phyloP scores from a whole-genome alignment of 176 grass and related monocot species.

The Melocanna baccifera region DNA sequence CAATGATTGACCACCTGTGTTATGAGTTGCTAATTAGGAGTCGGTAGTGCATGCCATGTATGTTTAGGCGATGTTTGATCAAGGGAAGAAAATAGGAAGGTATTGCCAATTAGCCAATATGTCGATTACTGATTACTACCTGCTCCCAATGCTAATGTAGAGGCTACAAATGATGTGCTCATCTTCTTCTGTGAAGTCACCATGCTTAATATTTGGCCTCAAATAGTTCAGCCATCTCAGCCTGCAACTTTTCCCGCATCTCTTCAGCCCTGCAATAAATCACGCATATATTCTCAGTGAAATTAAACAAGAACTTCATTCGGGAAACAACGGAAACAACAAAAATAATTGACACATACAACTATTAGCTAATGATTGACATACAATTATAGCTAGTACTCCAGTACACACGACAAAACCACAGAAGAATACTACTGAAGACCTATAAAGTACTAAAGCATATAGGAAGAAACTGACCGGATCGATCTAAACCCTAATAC shows the following conservation, averaged over 20 bases:
- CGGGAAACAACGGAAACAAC: neutral
- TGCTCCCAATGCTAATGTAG: conserved; percentile 96
- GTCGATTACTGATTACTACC: conserved; percentile 30
- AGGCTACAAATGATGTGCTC: conserved; percentile 92
- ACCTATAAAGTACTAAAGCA: neutral
- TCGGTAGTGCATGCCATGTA: neutral
- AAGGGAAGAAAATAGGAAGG: neutral
- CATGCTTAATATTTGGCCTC: conserved; percentile 96
- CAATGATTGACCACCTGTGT: conserved; percentile 94
- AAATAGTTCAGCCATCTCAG: conserved; percentile 97
- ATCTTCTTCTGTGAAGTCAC: conserved; percentile 84
- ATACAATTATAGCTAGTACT: neutral
- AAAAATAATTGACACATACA: neutral
- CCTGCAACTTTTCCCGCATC: conserved; percentile 93
- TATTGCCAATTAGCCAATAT: neutral
- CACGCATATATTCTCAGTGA: neutral
- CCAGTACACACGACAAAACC: neutral
- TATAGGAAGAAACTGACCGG: neutral
- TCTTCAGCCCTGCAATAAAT: conserved; percentile 65
- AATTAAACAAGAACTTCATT: neutral
- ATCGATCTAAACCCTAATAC: neutral
- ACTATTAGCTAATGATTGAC: neutral
- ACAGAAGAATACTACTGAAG: neutral
- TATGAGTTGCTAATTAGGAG: neutral
- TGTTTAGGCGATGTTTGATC: neutral